phyloP scores from a whole-genome alignment of 1,284 basidiomycete species.

The Papiliotrema terrestris region DNA sequence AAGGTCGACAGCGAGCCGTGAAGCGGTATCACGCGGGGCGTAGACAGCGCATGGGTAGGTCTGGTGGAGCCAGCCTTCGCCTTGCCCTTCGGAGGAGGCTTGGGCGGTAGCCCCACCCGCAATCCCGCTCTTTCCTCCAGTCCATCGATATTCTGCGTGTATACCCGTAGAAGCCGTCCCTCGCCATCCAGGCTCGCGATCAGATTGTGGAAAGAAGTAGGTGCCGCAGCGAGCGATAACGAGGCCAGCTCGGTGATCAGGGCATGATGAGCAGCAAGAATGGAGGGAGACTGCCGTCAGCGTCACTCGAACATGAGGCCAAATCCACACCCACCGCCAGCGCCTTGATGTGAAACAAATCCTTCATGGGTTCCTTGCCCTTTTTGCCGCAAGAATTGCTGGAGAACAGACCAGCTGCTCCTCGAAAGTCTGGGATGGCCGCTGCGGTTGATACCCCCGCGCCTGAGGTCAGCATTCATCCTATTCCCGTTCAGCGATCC shows the following conservation, averaged over 20 bases:
- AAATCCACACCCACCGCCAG: slow-evolving; percentile 61
- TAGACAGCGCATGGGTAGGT: not conserved
- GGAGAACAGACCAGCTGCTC: slow-evolving; percentile 75
- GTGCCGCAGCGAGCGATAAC: slow-evolving; percentile 67
- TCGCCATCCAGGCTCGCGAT: slow-evolving; percentile 72
- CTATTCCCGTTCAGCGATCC: slow-evolving; percentile 1
- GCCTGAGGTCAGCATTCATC: slow-evolving; percentile 53
- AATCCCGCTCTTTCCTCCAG: slow-evolving; percentile 82
- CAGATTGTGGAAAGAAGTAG: slow-evolving; percentile 77
- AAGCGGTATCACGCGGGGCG: slow-evolving; percentile 77
- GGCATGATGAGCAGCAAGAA: slow-evolving; percentile 65
- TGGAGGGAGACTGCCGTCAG: slow-evolving; percentile 28
- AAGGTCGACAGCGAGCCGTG: slow-evolving; percentile 79
- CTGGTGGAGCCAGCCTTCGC: not conserved
- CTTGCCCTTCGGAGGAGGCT: not conserved
- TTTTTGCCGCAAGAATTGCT: slow-evolving; percentile 56
- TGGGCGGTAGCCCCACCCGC: slow-evolving; percentile 44
- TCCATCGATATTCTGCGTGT: slow-evolving; percentile 93
- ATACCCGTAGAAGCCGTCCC: slow-evolving; percentile 76
- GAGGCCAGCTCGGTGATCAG: slow-evolving; percentile 77
- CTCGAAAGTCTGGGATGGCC: slow-evolving; percentile 90
- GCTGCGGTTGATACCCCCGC: slow-evolving; percentile 88
- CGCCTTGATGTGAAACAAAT: slow-evolving; percentile 86
- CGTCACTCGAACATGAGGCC: too few species aligned
- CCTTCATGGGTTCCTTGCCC: slow-evolving; percentile 58